Conservation (phyloP, 345 rosid species). For the Trapa incisa region DNA sequence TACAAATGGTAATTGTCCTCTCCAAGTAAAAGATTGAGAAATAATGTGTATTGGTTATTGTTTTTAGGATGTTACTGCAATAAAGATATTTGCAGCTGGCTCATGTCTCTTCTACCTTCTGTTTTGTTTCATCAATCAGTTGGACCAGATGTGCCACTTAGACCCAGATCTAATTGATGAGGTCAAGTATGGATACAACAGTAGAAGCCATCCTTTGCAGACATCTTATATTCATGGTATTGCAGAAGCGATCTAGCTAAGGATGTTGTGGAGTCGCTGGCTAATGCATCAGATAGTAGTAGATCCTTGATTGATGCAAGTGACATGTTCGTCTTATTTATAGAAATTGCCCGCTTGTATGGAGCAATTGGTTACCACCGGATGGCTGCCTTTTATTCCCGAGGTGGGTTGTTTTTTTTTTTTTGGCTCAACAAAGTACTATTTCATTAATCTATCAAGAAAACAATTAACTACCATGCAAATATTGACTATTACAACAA, state of each 20-base stretch:
- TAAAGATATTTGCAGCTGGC: neutral
- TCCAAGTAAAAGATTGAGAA: neutral
- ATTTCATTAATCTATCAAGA: slow-evolving; percentile 39
- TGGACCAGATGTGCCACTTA: slow-evolving; percentile 61
- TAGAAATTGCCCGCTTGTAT: slow-evolving; percentile 87
- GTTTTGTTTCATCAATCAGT: slow-evolving; percentile 30
- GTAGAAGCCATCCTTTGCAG: slow-evolving; percentile 28
- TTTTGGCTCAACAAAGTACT: slow-evolving; percentile 18
- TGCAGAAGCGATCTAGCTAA: slow-evolving; percentile 72
- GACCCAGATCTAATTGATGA: slow-evolving; percentile 77
- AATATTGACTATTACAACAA: slow-evolving; percentile 83
- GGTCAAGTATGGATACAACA: slow-evolving; percentile 62
- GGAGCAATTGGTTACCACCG: slow-evolving; percentile 86
- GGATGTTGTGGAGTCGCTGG: slow-evolving; percentile 84
- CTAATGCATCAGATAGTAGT: slow-evolving; percentile 92
- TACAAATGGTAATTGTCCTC: neutral
- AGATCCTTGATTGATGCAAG: slow-evolving; percentile 89
- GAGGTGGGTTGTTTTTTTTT: slow-evolving; percentile 92
- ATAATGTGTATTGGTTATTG: neutral
- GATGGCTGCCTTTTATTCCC: slow-evolving; percentile 90
- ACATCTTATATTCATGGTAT: slow-evolving; percentile 2
- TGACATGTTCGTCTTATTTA: slow-evolving; percentile 74
- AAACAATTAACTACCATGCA: slow-evolving; percentile 87
- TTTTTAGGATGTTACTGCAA: neutral
- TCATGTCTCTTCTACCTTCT: slow-evolving; percentile 11